Evolutionary conservation across 1,284 basidiomycete genomes (phyloP).

Genomic region (Stygiomarasmius scandens): DNA sequence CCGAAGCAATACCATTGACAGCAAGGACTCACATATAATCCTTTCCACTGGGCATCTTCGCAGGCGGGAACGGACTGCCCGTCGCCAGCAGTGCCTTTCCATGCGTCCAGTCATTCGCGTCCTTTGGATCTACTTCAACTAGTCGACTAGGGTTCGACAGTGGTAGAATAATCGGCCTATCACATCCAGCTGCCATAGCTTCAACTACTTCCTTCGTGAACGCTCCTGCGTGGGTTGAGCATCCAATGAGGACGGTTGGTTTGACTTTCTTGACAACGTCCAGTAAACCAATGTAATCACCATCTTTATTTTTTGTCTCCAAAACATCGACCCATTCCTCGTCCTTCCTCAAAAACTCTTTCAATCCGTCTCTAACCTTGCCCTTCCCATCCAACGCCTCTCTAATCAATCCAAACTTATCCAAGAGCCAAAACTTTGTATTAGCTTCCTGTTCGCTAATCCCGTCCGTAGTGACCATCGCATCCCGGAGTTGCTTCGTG

Average conservation of each 20-base stretch:
- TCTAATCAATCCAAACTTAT: slow-evolving; percentile 60
- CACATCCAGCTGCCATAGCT: slow-evolving; percentile 69
- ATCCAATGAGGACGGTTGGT: slow-evolving; percentile 80
- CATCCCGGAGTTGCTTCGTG: slow-evolving; percentile 71
- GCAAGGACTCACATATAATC: slow-evolving; percentile 58
- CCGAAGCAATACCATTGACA: background rate
- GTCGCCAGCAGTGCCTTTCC: slow-evolving; percentile 80
- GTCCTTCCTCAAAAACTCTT: slow-evolving; percentile 60
- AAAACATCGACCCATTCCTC: slow-evolving; percentile 51
- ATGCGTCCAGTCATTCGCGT: slow-evolving; percentile 76
- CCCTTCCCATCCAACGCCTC: slow-evolving; percentile 44
- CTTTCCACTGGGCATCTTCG: slow-evolving; percentile 68
- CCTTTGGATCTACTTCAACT: slow-evolving; percentile 75
- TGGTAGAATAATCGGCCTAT: slow-evolving; percentile 81
- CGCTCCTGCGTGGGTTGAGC: slow-evolving; percentile 78
- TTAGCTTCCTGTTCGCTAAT: slow-evolving; percentile 63
- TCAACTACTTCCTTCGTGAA: slow-evolving; percentile 78
- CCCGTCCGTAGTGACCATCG: slow-evolving; percentile 66
- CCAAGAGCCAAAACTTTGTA: slow-evolving; percentile 67
- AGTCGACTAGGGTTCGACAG: slow-evolving; percentile 81
- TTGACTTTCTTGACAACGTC: slow-evolving; percentile 71
- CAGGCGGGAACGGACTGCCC: slow-evolving; percentile 80
- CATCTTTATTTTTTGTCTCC: slow-evolving; percentile 34
- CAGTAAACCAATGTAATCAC: slow-evolving; percentile 53
- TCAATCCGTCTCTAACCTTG: slow-evolving; percentile 54